Conservation (phyloP, 1,284 basidiomycete genomes). For the Cryptococcus sp. region DNA sequence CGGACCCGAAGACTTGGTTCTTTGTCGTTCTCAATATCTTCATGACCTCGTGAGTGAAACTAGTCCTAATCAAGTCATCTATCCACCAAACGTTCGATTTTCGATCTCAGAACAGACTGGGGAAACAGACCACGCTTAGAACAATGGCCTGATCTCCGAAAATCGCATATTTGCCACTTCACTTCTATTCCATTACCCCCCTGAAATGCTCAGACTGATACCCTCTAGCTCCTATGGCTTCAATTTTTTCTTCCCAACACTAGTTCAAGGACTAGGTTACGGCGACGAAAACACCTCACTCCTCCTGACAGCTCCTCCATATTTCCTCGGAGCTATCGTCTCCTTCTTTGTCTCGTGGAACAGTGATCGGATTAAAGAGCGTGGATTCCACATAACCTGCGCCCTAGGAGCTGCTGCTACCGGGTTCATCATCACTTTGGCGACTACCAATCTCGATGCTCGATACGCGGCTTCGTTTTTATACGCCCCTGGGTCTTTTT, state of each 20-base stretch:
- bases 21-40: constrained; percentile 20
- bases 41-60: constrained; percentile 22
- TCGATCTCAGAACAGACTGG: no score
- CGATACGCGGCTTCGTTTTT: no score
- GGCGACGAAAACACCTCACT: constrained; percentile 23
- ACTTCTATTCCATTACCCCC: no score
- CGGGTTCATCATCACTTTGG: constrained; percentile 14
- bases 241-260: constrained; percentile 29
- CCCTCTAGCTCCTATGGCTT: constrained; percentile 4
- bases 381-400: constrained; percentile 43
- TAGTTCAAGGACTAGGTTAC: constrained; percentile 30
- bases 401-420: constrained; percentile 40
- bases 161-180: no score
- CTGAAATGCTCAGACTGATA: no score
- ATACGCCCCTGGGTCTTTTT: no score
- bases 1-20: constrained; percentile 27
- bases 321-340: constrained; percentile 30
- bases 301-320: constrained; percentile 37
- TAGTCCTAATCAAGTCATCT: no score
- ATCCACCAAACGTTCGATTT: no score
- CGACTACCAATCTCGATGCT: no score
- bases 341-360: constrained; percentile 29
- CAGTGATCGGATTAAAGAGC: constrained; percentile 28
- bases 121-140: no score
- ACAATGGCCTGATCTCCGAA: no score